These are phyloP conservation scores for Clonostachys chloroleuca DNA, from an alignment of 2,329 filamentous ascomycete genomes.

Conservation along the genomic window DNA sequence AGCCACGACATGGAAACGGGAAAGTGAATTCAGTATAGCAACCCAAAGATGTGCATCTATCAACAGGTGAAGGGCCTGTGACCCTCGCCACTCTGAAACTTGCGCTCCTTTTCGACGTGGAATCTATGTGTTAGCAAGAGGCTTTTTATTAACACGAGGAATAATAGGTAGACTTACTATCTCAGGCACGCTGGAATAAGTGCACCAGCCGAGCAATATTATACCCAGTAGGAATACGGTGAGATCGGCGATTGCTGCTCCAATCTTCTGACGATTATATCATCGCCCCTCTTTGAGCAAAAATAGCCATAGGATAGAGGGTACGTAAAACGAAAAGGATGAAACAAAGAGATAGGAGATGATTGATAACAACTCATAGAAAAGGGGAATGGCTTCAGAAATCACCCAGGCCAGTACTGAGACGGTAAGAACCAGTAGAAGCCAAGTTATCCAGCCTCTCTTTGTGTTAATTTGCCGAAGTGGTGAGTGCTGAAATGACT, in stretches of 20 bases:
- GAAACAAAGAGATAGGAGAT: slow-evolving; percentile 45
- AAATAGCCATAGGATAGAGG: slow-evolving; percentile 38
- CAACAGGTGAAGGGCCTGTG: too few relatives aligned
- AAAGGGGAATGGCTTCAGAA: slow-evolving; percentile 69
- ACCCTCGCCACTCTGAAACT: too few relatives aligned
- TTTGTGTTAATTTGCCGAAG: slow-evolving; percentile 41
- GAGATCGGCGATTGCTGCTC: slow-evolving; percentile 14
- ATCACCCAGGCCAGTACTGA: slow-evolving; percentile 67
- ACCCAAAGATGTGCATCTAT: too few relatives aligned
- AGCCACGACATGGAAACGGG: too few relatives aligned
- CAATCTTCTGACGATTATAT: slow-evolving; percentile 19
- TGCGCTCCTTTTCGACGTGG: too few relatives aligned
- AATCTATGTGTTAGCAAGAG: too few relatives aligned
- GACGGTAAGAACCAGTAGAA: slow-evolving; percentile 48
- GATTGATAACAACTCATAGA: slow-evolving; percentile 60
- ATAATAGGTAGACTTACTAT: slow-evolving; percentile 14
- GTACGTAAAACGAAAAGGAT: slow-evolving; percentile 33
- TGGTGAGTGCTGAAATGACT: slow-evolving; percentile 35
- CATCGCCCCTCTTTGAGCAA: slow-evolving; percentile 23
- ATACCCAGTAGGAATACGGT: slow-evolving; percentile 20
- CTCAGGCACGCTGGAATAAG: slow-evolving; percentile 21
- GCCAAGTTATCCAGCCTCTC: slow-evolving; percentile 50
- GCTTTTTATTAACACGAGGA: not conserved
- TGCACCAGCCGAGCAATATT: slow-evolving; percentile 22
- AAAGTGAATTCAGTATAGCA: too few relatives aligned